These are phyloP conservation scores for Beauveria sp. DNA, from an alignment of 2,329 filamentous ascomycete species.

Conservation along the genomic window DNA sequence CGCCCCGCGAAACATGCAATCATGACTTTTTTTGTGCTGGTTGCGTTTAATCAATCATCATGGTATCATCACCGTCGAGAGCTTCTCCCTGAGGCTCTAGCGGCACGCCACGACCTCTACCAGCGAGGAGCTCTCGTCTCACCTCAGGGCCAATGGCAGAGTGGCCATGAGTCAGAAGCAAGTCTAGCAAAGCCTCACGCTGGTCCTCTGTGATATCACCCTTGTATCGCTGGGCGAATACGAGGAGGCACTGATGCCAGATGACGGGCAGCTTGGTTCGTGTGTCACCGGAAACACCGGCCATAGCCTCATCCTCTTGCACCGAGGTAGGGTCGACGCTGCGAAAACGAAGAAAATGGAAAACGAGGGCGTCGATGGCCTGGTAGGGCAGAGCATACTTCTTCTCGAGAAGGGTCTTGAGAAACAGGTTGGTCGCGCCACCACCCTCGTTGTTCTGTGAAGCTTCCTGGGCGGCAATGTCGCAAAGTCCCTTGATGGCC, in stretches of 20 bases:
- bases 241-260: conserved; percentile 89
- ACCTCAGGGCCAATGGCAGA: conserved; percentile 86
- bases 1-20: conserved; percentile 11
- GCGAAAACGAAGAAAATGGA: conserved; percentile 90
- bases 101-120: conserved; percentile 70
- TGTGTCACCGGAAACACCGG: conserved; percentile 38
- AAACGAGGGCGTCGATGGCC: conserved; percentile 88
- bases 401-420: conserved; percentile 88
- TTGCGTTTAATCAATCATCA: conserved; percentile 56
- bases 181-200: conserved; percentile 79
- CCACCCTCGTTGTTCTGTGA: conserved; percentile 76
- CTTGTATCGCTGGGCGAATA: conserved; percentile 89
- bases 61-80: conserved; percentile 80
- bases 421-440: conserved; percentile 90
- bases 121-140: conserved; percentile 77
- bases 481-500: conserved; percentile 83
- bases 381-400: conserved; percentile 94
- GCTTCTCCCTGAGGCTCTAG: conserved; percentile 48
- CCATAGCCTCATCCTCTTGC: conserved; percentile 46
- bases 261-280: conserved; percentile 73
- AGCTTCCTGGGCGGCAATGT: conserved; percentile 87
- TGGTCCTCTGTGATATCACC: conserved; percentile 96
- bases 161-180: conserved; percentile 79
- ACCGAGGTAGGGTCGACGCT: conserved; percentile 55
- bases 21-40: conserved; percentile 8